phyloP scores from a whole-genome alignment of 192 early-diverging fungal species.

The Allomyces javanicus region DNA sequence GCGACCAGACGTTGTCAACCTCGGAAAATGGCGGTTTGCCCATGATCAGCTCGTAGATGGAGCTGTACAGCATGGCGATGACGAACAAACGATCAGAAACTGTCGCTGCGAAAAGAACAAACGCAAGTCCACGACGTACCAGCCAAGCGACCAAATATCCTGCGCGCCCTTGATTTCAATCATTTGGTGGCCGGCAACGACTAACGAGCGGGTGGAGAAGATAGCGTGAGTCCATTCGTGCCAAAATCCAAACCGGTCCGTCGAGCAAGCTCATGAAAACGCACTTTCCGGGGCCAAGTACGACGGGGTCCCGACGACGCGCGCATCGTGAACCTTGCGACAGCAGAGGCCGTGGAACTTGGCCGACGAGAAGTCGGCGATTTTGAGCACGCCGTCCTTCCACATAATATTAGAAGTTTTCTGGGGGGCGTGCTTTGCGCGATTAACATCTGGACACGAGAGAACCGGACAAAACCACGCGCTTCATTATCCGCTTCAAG shows the following conservation, averaged over 20 bases:
- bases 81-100: too few species aligned
- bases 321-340: not conserved
- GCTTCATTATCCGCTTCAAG: too few species aligned
- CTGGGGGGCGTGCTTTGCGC: not conserved
- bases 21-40: not conserved
- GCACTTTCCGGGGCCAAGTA: not conserved
- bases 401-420: not conserved
- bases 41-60: not conserved
- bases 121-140: not conserved
- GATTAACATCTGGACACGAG: not conserved
- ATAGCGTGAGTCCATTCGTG: too few species aligned
- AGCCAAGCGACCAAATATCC: not conserved
- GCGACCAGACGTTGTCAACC: not conserved
- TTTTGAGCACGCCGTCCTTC: not conserved
- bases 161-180: not conserved
- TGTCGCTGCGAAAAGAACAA: too few species aligned
- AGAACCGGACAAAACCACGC: not conserved
- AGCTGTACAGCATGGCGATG: too few species aligned
- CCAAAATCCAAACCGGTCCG: too few species aligned
- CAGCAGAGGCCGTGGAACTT: not conserved
- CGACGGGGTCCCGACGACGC: not conserved
- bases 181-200: too few species aligned
- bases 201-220: too few species aligned
- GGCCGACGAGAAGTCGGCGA: not conserved
- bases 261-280: not conserved